phyloP scores from a whole-genome alignment of 805 yeast genomes.

The Yamadazyma scolyti region DNA sequence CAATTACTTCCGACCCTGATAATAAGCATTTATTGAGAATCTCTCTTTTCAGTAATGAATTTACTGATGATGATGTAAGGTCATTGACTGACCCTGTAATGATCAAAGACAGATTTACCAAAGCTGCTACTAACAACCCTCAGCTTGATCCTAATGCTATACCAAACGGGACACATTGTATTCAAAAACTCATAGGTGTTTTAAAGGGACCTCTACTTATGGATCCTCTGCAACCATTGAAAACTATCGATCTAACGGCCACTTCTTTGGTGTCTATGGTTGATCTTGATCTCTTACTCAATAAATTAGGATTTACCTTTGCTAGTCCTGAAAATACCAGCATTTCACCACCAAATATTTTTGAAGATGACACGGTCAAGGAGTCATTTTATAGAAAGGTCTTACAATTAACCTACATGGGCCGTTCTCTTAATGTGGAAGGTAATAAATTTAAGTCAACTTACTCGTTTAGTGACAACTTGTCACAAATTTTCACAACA shows the following conservation, averaged over 20 bases:
- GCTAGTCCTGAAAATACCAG: conserved; percentile 16
- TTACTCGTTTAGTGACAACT: conserved; percentile 32
- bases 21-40: conserved; percentile 39
- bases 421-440: conserved; percentile 12
- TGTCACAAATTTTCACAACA: conserved; percentile 27
- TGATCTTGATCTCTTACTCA: conserved; percentile 49
- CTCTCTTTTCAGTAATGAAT: conserved; percentile 48
- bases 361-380: conserved; percentile 19
- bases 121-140: conserved; percentile 26
- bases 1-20: conserved; percentile 20
- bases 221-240: conserved; percentile 41
- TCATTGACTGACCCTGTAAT: conserved; percentile 43
- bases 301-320: conserved; percentile 43
- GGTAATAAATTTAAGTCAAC: conserved; percentile 20
- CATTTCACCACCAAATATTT: conserved; percentile 46
- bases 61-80: conserved; percentile 35
- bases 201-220: conserved; percentile 62
- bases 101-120: conserved; percentile 50
- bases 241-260: conserved; percentile 52
- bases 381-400: conserved; percentile 56
- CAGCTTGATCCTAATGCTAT: conserved; percentile 25
- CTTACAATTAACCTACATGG: conserved; percentile 46
- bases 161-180: conserved; percentile 58
- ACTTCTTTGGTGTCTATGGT: conserved; percentile 54
- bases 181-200: conserved; percentile 58